Conservation (phyloP, 495 filamentous ascomycete species). For the Arthonia radiata region DNA sequence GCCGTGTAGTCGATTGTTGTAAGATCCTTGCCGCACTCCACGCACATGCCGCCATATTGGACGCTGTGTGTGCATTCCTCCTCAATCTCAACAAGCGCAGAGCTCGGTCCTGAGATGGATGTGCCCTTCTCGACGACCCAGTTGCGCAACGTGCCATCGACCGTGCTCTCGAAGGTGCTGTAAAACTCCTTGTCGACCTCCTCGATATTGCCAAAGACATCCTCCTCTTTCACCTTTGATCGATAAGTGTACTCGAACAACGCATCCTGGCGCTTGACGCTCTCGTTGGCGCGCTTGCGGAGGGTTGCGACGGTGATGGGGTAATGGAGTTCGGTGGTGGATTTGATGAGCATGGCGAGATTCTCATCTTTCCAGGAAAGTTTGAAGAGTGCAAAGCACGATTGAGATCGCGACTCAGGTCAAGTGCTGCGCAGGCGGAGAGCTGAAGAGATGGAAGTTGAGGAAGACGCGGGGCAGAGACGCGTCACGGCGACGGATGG, state of each 20-base stretch:
- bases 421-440: too few species aligned
- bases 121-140: conserved; percentile 58
- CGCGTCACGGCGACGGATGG: too few species aligned
- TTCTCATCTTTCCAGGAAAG: too few species aligned
- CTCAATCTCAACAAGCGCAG: conserved; percentile 48
- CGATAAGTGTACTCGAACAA: conserved; percentile 71
- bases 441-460: too few species aligned
- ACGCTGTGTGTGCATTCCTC: conserved; percentile 80
- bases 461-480: too few species aligned
- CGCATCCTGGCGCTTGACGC: conserved; percentile 45
- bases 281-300: conserved; percentile 47
- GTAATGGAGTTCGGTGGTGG: conserved; percentile 49
- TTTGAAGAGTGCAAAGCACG: too few species aligned
- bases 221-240: conserved; percentile 47
- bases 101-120: conserved; percentile 22
- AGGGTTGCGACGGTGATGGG: conserved; percentile 84
- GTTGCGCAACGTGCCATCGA: conserved; percentile 47
- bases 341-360: conserved; percentile 17
- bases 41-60: conserved; percentile 77
- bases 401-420: too few species aligned
- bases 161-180: conserved; percentile 54
- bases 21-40: conserved; percentile 92
- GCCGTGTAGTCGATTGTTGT: conserved; percentile 42
- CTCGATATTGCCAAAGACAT: conserved; percentile 36
- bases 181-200: conserved; percentile 47